Evolutionary conservation across 371 early-diverging fungal genomes (phyloP), one percentile per base, ranked within the genome.

Genomic region (Lichtheimia ramosa): DNA sequence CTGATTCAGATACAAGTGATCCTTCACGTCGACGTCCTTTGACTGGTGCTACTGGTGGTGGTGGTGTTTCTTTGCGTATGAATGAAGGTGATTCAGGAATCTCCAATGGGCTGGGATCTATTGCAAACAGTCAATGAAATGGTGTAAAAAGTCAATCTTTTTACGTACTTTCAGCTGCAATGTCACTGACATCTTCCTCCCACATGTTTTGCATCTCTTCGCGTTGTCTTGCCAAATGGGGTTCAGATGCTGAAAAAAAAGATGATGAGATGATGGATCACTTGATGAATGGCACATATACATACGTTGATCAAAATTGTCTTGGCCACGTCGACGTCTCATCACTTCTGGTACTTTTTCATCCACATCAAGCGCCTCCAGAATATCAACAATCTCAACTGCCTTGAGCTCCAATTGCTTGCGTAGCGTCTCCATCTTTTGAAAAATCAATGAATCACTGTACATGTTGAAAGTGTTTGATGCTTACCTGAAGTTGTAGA

Each of bases 381-480:
- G 61, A 20, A 77, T 59, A 42, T 72, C 72, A 3, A 65, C 71
- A 43, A 81, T 71, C 51, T 83, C 83, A n/a, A 63, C 59, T 0
- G 83, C 78, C 59, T 83, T 83, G 53, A 75, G 68, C 41, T 85
- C 85, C 24, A 85, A 68, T 58, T 87, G 85, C 21, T 84, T 83
- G 51, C 71, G 73, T 16, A 85, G 68, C 0, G 83, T 72, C 20
- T 87, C 85, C 50, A 82, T 81, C 84, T 85, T 60, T 24, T 7
- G 16, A 16, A 21, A 21, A n/a, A 16, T 14, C 4, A 18, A 14
- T 42, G 25, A n/a, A 18, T 43, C 5, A 5, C 15, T 5, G 6
- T n/a, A 4, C 10, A 1, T 18, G 34, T 24, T 6, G 15, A n/a
- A 28, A 43, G 43, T n/a, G 12, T n/a, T n/a, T 7, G 10, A 0